Base-by-base conservation (phyloP, 768 basidiomycete genomes). In the Pisolithus tinctorius region DNA sequence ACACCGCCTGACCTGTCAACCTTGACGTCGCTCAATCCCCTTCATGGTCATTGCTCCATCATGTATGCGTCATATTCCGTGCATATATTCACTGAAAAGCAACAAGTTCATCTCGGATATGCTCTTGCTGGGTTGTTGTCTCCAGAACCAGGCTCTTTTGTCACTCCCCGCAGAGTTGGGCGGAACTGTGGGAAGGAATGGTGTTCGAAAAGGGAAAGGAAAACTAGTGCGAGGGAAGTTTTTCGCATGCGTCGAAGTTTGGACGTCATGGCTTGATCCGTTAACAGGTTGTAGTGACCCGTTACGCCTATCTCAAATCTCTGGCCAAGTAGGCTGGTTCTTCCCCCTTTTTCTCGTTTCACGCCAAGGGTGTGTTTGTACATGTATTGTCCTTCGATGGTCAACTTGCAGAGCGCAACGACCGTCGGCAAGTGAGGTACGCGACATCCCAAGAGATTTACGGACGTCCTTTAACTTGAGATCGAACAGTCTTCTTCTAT, bases 51-150 rank as follows among this genome's bases (percentile, higher is more conserved):
- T 36, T 61, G 79, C 36, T 70, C 77, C 13, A 74, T 66, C 2
- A 76, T 81, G 34, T 71, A 76, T 55, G 73, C 74, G 0, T 71
- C 73, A 4, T 60, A 70, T 6, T 66, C 81, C 60, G 78, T 82
- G 53, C 64, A 64, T 63, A 47, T 59, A 37, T 66, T 64, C 50
- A 34, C 39, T 27, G 55, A 60, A 34, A 44, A 40, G 2, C 49
- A 60, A 36, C 63, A 65, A 45, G 42, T 50, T 23, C 39, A 54
- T 25, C 41, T 63, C 2, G 61, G 55, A 9, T 40, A 29, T 14
- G 49, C 46, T 8, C 51, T 63, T 14, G 64, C 55, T 4, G 52
- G 55, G 10, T 54, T 65, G 7, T 50, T 64, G 30, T 58, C 60
- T 27, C 58, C 55, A 16, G 49, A 56, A 26, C 56, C 58, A 13